Conservation (phyloP, 192 early-diverging fungal genomes). For the Rhizophagus sp. region DNA sequence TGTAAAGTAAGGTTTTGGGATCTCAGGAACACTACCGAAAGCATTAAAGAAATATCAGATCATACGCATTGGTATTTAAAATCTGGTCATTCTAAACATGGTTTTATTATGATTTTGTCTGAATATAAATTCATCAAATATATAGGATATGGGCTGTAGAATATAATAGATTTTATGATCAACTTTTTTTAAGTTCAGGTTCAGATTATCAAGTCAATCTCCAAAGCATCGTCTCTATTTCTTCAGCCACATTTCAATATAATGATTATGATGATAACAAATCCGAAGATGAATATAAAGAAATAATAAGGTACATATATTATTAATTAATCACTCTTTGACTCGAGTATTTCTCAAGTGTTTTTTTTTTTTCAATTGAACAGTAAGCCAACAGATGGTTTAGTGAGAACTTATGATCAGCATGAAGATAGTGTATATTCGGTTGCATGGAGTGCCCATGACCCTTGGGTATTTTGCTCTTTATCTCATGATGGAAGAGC, state of each 20-base stretch:
- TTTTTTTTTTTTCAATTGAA: neutral
- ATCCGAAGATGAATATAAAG: constrained; percentile 32
- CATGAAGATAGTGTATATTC: constrained; percentile 95
- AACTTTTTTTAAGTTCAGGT: constrained; percentile 82
- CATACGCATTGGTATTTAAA: constrained; percentile 82
- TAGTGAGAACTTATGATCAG: constrained; percentile 87
- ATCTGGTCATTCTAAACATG: too few relatives aligned
- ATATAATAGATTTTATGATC: constrained; percentile 92
- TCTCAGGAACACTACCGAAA: constrained; percentile 50
- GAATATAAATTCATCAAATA: neutral
- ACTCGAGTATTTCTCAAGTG: neutral
- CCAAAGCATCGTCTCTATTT: constrained; percentile 82
- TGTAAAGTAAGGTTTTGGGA: constrained; percentile 91
- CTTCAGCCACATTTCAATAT: constrained; percentile 66
- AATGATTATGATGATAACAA: constrained; percentile 39
- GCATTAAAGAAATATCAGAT: constrained; percentile 69
- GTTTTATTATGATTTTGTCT: neutral
- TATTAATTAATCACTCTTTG: neutral
- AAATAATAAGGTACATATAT: constrained; percentile 26
- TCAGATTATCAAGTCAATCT: constrained; percentile 89
- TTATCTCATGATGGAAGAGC: constrained; percentile 91
- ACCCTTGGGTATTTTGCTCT: constrained; percentile 95
- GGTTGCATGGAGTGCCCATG: constrained; percentile 84
- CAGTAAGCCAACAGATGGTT: constrained; percentile 68
- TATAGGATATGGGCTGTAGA: constrained; percentile 77